Conservation (phyloP, 2,329 filamentous ascomycete species). For the Fusarium sp. region DNA sequence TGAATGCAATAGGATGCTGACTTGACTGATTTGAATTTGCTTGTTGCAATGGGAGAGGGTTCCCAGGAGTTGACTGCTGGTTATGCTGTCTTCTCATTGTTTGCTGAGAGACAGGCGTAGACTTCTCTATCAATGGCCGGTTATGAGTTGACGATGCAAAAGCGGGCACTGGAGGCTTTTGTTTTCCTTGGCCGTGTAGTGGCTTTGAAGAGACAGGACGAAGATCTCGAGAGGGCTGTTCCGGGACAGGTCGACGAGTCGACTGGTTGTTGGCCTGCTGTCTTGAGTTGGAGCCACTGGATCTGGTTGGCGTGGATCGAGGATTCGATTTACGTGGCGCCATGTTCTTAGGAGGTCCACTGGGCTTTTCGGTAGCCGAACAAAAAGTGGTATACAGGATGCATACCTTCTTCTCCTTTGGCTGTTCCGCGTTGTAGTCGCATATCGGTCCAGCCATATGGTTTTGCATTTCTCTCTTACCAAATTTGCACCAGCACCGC, state of each 20-base stretch:
- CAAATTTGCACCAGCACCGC: conserved; percentile 33
- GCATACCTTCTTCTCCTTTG: conserved; percentile 31
- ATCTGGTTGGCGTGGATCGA: not conserved
- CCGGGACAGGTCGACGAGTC: not conserved
- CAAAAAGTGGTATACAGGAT: conserved; percentile 35
- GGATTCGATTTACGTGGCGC: not conserved
- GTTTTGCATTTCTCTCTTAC: conserved; percentile 25
- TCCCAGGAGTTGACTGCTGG: not conserved
- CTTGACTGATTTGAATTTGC: not conserved
- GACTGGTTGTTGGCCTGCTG: conserved; percentile 1
- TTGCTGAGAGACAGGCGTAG: not conserved
- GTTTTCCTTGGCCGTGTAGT: not conserved
- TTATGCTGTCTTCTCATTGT: not conserved
- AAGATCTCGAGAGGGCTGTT: not conserved
- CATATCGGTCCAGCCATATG: conserved; percentile 30
- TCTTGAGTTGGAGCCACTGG: not conserved
- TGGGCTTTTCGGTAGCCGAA: conserved; percentile 17
- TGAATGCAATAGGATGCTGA: not conserved
- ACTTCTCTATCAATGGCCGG: not conserved
- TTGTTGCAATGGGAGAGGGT: not conserved
- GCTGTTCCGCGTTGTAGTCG: conserved; percentile 29
- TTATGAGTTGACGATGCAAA: not conserved
- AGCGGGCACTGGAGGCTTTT: not conserved
- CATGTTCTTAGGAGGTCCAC: conserved; percentile 4
- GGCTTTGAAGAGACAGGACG: not conserved